Base-by-base conservation (phyloP, 2,329 filamentous ascomycete genomes). In the Podosphaera xanthii region DNA sequence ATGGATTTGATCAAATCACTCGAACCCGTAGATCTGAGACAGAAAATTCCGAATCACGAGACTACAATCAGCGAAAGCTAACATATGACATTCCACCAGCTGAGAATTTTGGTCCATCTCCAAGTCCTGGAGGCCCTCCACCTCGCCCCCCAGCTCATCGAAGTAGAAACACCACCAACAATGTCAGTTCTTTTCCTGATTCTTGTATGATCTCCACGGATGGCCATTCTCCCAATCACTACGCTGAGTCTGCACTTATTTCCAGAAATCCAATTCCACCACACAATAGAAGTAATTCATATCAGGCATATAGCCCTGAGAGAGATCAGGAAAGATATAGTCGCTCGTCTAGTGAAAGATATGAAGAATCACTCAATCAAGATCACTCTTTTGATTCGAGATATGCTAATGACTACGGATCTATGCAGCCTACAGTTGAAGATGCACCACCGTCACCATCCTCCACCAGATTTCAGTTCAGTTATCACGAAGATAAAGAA, bases 371-470 rank as follows among this genome's bases (percentile, higher is more conserved):
- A 34, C 64, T 62, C 62, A 55, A 69, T 66, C 59, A 66, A 50
- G 65, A 71, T 64, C 62, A 70, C 59, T 64, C 67, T n/a, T 69
- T 66, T 55, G 67, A 69, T 58, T 63, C 67, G n/a, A 62, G 63
- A 48, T 71, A 71, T 58, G 69, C 70, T 59, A 63, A 66, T 14
- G 67, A 71, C 59, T 71, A 73, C 62, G 70, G 70, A 9, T 69
- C 71, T 5, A 74, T 75, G 73, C 73, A 75, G 60, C 72, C 73
- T 7, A 72, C 72, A 0, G 73, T 75, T 54, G 73, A 75, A 62
- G 73, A 75, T 65, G 73, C 64, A 34, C 67, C 68, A 10, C 64
- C 64, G 5, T 67, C 67, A 50, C 67, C 68, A 30, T 61, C 59
- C 58, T 64, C 66, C 4, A 62, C 60, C 53, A 60, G 59, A 8